Evolutionary conservation across 768 basidiomycete species (phyloP), one percentile per base, ranked within the genome.

Genomic region (Austroboletus eburneus): DNA sequence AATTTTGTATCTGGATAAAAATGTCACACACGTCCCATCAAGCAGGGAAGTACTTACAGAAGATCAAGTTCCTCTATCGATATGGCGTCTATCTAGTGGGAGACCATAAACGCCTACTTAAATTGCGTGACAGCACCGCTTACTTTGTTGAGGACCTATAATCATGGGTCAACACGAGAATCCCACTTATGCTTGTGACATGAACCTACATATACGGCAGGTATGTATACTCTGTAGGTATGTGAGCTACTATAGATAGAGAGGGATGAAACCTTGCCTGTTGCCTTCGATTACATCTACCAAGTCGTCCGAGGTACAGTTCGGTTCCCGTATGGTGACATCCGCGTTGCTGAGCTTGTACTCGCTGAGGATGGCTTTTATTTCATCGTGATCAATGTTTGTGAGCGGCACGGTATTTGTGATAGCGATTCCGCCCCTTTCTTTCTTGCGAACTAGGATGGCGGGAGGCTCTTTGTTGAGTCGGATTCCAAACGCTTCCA

Each of bases 211-310:
- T 91, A 96, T 49, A 96, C 70, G 13, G 87, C 89, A 12, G 94
- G 94, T 23, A 97, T 90, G 64, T 96, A 96, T 14, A 96, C 89
- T 61, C 90, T 91, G 53, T 20, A 5, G 17, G n/a, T 20, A 20
- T 38, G 33, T 63, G 34, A 56, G 49, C 14, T 39, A 16, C 4
- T 17, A 21, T 33, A 9, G 29, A 35, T 9, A 40, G 17, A 17
- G 7, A 10, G 17, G 5, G 9, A 25, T 4, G 22, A 40, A 33
- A 34, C 16, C 57, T 47, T 53, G 83, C 83, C 93, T 74, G 65
- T 96, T 97, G 42, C 92, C 96, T 71, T 99, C 96, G 44, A 98
- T 83, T 29, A 98, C 91, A 59, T 99, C 96, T 39, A 99, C 94
- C 9, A 99, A 69, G 64, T 99, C 96, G 63, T 99, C 96, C 1